Evolutionary conservation across 2,329 filamentous ascomycete species (phyloP).

Genomic region (Metarhizium anisopliae): DNA sequence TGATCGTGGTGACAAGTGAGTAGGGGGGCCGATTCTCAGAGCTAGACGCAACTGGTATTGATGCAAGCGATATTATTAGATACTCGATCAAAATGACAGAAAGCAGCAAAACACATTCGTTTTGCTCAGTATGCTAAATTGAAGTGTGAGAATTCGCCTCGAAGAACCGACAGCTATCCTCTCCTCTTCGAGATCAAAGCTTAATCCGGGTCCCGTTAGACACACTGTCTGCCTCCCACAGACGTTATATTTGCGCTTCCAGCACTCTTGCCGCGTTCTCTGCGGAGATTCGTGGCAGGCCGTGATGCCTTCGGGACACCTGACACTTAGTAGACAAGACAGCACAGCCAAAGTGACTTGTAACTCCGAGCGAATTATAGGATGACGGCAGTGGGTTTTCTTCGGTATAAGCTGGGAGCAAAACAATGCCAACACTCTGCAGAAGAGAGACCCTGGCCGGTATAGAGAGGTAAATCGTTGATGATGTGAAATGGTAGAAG

Average conservation of each 20-base stretch:
- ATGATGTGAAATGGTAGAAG: slow-evolving; percentile 1
- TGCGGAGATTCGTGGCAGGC: neutral
- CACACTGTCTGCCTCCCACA: neutral
- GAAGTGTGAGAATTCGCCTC: neutral
- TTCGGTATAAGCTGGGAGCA: neutral
- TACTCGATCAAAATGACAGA: neutral
- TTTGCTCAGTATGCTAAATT: neutral
- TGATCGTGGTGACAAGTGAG: neutral
- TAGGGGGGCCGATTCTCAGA: neutral
- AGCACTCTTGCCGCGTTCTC: neutral
- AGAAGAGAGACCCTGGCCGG: neutral
- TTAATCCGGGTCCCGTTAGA: neutral
- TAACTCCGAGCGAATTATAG: neutral
- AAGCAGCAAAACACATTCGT: neutral
- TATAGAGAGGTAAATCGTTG: neutral
- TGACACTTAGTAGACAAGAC: neutral
- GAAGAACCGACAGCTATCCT: neutral
- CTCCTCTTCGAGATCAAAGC: neutral
- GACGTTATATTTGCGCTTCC: neutral
- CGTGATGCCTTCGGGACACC: neutral
- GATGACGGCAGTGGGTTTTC: neutral
- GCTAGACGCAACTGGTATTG: neutral
- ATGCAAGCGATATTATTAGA: neutral
- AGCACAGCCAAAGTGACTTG: neutral
- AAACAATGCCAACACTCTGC: neutral